Evolutionary conservation across 31 red algal genomes (phyloP).

Genomic region (Porphyra umbilicalis): DNA sequence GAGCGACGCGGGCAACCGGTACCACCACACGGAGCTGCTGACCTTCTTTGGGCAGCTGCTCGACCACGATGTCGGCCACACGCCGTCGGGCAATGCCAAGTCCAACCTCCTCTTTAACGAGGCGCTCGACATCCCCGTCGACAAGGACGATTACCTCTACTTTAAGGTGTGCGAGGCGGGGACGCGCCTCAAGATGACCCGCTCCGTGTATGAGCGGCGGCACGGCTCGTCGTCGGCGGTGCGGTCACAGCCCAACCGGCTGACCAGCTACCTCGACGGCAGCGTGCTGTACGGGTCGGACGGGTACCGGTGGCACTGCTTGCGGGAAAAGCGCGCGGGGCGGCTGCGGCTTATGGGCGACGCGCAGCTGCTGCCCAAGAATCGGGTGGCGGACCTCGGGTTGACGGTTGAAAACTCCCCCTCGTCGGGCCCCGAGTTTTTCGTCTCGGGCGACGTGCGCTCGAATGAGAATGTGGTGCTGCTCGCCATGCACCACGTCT

Average conservation of each 20-base stretch:
- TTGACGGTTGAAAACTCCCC: conserved; percentile 23
- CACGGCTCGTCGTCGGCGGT: background rate
- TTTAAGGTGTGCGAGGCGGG: background rate
- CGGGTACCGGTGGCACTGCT: background rate
- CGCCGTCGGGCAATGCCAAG: conserved; percentile 2
- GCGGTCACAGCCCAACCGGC: conserved; percentile 16
- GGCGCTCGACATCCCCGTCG: conserved; percentile 9
- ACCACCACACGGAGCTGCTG: conserved; percentile 19
- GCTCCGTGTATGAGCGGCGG: conserved; percentile 6
- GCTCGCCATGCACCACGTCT: conserved; percentile 28
- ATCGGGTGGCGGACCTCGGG: conserved; percentile 7
- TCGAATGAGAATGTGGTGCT: conserved; percentile 50
- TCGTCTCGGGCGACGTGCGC: conserved; percentile 38
- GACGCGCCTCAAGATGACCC: conserved; percentile 9
- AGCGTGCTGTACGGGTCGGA: conserved; percentile 30
- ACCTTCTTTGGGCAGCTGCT: conserved; percentile 60
- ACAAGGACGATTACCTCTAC: conserved; percentile 10
- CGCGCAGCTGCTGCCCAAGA: conserved; percentile 36
- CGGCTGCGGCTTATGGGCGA: conserved; percentile 4
- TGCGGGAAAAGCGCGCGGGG: conserved; percentile 19
- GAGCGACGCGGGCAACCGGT: background rate
- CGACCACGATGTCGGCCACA: conserved; percentile 36
- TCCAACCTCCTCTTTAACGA: conserved; percentile 2
- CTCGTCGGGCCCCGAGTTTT: conserved; percentile 13
- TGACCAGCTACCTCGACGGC: conserved; percentile 37